Evolutionary conservation across 768 basidiomycete species (phyloP).

Genomic region (Lanmaoa pseudosensibilis): DNA sequence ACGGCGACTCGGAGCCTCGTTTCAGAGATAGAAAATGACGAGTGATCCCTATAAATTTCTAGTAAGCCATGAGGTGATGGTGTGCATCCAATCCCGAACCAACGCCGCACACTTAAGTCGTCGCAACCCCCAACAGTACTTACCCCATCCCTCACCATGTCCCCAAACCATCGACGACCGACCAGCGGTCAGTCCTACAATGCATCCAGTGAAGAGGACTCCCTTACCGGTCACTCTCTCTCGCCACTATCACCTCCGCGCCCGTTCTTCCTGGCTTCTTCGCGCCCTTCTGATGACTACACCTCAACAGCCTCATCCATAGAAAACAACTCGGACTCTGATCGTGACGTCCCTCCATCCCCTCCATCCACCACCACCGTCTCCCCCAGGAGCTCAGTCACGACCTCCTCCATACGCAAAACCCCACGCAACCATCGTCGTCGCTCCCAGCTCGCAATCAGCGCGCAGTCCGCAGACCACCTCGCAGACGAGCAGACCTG

Average conservation of each 20-base stretch:
- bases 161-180: conserved; percentile 10
- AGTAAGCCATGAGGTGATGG: background rate
- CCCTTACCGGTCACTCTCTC: conserved; percentile 13
- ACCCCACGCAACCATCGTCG: conserved; percentile 23
- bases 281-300: conserved; percentile 22
- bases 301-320: conserved; percentile 17
- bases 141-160: conserved; percentile 11
- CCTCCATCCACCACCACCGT: conserved; percentile 12
- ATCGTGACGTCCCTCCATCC: conserved; percentile 26
- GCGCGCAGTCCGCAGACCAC: conserved; percentile 16
- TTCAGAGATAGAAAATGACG: background rate
- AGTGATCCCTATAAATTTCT: conserved; percentile 1
- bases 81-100: no score
- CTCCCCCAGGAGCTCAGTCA: conserved; percentile 17
- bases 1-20: conserved; percentile 14
- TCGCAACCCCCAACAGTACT: background rate
- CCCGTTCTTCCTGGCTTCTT: conserved; percentile 37
- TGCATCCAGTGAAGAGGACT: conserved; percentile 31
- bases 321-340: conserved; percentile 33
- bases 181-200: conserved; percentile 15
- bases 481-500: conserved; percentile 16
- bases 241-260: conserved; percentile 35
- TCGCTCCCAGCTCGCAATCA: conserved; percentile 28
- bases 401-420: conserved; percentile 17
- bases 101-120: conserved; percentile 8